Evolutionary conservation across 805 yeast species (phyloP), one percentile per base, ranked within the genome.

Genomic region (Saturnispora hagleri): DNA sequence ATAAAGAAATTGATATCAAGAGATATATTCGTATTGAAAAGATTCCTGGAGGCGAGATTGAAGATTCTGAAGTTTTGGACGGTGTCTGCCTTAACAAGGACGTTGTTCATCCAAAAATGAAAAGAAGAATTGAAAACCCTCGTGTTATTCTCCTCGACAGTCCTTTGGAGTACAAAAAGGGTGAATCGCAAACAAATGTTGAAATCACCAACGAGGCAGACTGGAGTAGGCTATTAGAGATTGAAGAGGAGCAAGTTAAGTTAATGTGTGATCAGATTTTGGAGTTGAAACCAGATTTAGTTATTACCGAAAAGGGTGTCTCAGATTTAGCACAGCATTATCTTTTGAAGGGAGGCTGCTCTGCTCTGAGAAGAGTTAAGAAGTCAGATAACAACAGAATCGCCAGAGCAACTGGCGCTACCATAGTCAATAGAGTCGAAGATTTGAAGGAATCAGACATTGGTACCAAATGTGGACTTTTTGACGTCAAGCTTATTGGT

Each of bases 91-190:
- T 93, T 62, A 93, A 93, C 74, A 93, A 93, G 70, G 99, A 93
- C 66, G 95, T 93, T 53, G 89, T 95, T n/a, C 99, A 93, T 70
- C 99, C 99, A 57, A 89, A 90, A 69, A 93, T 93, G 99, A 84
- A 84, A 61, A 82, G 99, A 67, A 65, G 74, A 61, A 86, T 93
- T 60, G 86, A 84, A 66, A 86, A 89, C 63, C 99, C 99, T 48
- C 80, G 91, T 57, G 80, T 93, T 51, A 79, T 93, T 18, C 76
- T 93, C 59, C 76, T 93, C 60, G 99, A 93, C 71, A 90, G 97
- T 70, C 97, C 99, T 12, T 76, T 93, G 61, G 99, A 93, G 72
- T 93, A 93, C 73, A 93, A 93, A 74, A 93, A 93, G 77, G 99
- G 99, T 58, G 99, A 93, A 73, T 89, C 97, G 3, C 99, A 93